phyloP scores from a whole-genome alignment of 345 rosid species.

The Combretum micranthum region DNA sequence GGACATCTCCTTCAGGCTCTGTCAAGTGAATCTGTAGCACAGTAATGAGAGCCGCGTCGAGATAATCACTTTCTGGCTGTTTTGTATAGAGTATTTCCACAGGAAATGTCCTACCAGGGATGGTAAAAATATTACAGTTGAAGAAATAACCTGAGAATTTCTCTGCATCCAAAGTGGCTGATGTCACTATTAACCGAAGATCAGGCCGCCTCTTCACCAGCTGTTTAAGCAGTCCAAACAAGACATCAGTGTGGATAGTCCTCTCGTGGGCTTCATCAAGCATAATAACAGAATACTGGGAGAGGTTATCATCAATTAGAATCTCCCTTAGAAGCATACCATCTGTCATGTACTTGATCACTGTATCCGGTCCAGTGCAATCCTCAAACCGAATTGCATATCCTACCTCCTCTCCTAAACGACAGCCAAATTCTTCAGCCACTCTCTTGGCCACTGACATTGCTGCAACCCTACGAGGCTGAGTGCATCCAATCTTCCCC shows the following conservation, averaged over 20 bases:
- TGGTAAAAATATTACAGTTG: conserved; percentile 72
- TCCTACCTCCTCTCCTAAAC: conserved; percentile 79
- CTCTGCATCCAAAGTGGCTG: conserved; percentile 82
- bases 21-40: conserved; percentile 78
- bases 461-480: conserved; percentile 85
- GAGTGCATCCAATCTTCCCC: conserved; percentile 83
- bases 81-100: conserved; percentile 73
- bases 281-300: conserved; percentile 60
- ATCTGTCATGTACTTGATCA: conserved; percentile 84
- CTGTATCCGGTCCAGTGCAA: conserved; percentile 82
- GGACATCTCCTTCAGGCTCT: conserved; percentile 84
- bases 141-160: conserved; percentile 77
- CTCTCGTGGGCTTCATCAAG: conserved; percentile 85
- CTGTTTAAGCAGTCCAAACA: conserved; percentile 64
- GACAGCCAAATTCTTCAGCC: conserved; percentile 89
- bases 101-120: conserved; percentile 81
- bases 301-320: conserved; percentile 50
- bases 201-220: conserved; percentile 57
- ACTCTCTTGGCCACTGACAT: conserved; percentile 88
- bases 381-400: conserved; percentile 80
- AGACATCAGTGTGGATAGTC: conserved; percentile 66
- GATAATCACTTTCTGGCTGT: conserved; percentile 79
- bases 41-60: conserved; percentile 71
- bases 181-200: conserved; percentile 69
- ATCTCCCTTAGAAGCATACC: conserved; percentile 77